Evolutionary conservation across 106 monocot species (phyloP), one percentile per base, ranked within the genome.

Genomic region (Gastrodia elata): DNA sequence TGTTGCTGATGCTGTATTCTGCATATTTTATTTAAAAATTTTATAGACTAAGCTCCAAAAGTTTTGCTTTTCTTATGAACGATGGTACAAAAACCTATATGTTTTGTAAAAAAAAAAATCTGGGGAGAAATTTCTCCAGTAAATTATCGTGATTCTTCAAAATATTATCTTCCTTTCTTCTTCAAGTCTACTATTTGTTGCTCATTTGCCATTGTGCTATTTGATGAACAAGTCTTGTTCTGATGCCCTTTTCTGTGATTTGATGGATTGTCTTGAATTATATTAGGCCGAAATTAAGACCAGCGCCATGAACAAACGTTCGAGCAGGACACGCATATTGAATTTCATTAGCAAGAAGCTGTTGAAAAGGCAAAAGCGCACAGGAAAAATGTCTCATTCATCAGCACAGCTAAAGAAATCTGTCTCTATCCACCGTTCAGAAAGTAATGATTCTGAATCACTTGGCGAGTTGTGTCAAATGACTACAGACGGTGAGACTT

Each of bases 391-490:
- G 44, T 76, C 84, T 42, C 69, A 80, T 76, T 73, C 76, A 76
- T 70, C 78, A 61, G 64, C 86, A 32, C 79, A 65, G 20, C 74
- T 88, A 41, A 68, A 72, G 56, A 87, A 84, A 5, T 84, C 86
- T 3, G 46, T 79, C 38, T 90, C 94, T 48, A 87, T 90, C 36
- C 94, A 94, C 73, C 88, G 90, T 68, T 58, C 83, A 75, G 90
- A 90, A 46, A 83, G 80, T 36, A 73, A 87, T 48, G 87, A 90
- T 52, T 82, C 77, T 73, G 82, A 79, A 65, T 43, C 75, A 75
- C 48, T 73, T 41, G 74, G 65, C 38, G 73, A 77, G 15, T 69
- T 40, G 24, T 11, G 40, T 16, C 39, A 39, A 27, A 35, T 48
- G 18, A 64, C 39, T 59, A 44, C 75, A 1, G 42, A 72, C 14